phyloP scores from a whole-genome alignment of 2,329 filamentous ascomycete species.

The Colletotrichum camelliae region DNA sequence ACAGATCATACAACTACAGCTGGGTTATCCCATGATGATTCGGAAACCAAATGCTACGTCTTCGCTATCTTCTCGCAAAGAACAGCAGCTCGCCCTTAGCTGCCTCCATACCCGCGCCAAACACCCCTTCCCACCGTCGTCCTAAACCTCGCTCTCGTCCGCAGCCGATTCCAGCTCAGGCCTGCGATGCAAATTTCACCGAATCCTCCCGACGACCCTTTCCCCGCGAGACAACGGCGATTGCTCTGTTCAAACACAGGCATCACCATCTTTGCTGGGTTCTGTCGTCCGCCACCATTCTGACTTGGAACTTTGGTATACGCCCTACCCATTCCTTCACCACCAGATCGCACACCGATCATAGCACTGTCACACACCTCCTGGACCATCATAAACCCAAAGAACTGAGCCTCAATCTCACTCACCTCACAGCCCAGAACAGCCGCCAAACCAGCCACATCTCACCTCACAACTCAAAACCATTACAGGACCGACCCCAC shows the following conservation, averaged over 20 bases:
- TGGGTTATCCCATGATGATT: background rate
- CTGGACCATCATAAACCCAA: background rate
- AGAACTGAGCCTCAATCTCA: slow-evolving; percentile 15
- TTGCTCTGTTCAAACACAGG: background rate
- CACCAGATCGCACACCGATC: background rate
- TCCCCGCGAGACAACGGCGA: background rate
- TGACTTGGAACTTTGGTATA: background rate
- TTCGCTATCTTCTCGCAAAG: background rate
- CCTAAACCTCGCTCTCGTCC: background rate
- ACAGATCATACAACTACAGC: background rate
- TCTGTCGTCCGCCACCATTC: background rate
- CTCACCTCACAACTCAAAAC: slow-evolving; percentile 10
- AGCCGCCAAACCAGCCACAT: slow-evolving; percentile 3
- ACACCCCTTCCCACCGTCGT: background rate
- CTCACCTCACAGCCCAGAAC: background rate
- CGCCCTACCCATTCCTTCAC: background rate
- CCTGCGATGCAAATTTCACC: background rate
- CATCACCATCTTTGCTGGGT: background rate
- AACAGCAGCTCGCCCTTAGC: background rate
- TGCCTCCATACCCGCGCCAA: background rate
- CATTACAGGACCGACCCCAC: background rate
- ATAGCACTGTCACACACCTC: background rate
- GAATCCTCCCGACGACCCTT: background rate
- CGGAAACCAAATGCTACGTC: background rate
- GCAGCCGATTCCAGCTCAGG: background rate